These are phyloP conservation scores for Metschnikowia borealis DNA, from an alignment of 805 yeast genomes.

Conservation along the genomic window DNA sequence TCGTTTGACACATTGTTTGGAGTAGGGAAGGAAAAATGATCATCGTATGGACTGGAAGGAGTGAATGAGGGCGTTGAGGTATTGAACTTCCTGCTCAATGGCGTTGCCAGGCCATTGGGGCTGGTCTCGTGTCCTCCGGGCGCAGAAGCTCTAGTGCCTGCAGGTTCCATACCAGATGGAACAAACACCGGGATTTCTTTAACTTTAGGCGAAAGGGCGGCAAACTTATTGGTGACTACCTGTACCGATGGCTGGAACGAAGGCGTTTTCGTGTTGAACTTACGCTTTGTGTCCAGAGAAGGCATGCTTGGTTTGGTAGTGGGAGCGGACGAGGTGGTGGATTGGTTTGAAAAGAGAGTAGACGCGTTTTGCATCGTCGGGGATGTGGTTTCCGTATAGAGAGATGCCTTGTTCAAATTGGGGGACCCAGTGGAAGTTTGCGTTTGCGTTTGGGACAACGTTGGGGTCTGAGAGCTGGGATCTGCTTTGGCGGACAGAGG, in stretches of 20 bases:
- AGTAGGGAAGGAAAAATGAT: slow-evolving; percentile 4
- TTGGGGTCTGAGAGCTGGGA: slow-evolving; percentile 7
- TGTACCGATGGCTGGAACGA: slow-evolving; percentile 40
- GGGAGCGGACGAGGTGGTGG: slow-evolving; percentile 21
- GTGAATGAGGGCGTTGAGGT: slow-evolving; percentile 39
- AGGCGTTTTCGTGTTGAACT: slow-evolving; percentile 40
- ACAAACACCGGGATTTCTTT: slow-evolving; percentile 47
- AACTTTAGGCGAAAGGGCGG: slow-evolving; percentile 47
- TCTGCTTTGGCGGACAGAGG: slow-evolving; percentile 11
- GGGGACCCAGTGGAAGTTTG: background rate
- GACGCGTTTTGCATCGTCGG: slow-evolving; percentile 4
- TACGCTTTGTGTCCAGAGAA: slow-evolving; percentile 19
- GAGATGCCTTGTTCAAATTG: slow-evolving; percentile 3
- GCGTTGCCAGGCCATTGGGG: slow-evolving; percentile 5
- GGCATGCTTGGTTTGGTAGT: background rate
- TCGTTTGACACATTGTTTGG: slow-evolving; percentile 6
- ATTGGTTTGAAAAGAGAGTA: background rate
- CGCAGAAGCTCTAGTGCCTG: slow-evolving; percentile 5
- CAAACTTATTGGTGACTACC: slow-evolving; percentile 33
- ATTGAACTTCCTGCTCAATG: slow-evolving; percentile 28
- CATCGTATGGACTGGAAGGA: slow-evolving; percentile 23
- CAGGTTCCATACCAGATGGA: slow-evolving; percentile 32
- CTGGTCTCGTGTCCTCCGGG: slow-evolving; percentile 11
- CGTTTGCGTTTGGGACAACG: slow-evolving; percentile 5
- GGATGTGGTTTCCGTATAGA: slow-evolving; percentile 29